Conservation (phyloP, 2,329 filamentous ascomycete genomes). For the Aureobasidium musti region DNA sequence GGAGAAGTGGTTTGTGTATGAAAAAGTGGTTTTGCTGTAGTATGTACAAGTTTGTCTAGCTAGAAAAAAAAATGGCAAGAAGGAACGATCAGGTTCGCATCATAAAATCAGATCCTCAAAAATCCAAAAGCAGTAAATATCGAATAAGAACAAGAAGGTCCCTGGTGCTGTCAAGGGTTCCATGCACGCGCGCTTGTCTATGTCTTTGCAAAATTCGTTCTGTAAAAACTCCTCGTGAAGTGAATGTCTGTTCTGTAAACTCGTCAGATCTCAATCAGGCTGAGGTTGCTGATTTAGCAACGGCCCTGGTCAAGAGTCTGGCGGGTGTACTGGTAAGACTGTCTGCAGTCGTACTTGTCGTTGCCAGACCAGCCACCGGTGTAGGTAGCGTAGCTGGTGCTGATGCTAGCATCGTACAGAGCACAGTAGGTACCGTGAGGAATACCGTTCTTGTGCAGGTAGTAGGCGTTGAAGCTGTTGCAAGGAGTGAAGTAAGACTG, state of each 20-base stretch:
- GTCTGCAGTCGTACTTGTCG: constrained; percentile 31
- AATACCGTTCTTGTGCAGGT: constrained; percentile 34
- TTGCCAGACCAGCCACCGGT: constrained; percentile 29
- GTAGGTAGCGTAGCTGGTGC: constrained; percentile 31
- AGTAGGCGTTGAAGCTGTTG: constrained; percentile 35
- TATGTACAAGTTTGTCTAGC: not conserved
- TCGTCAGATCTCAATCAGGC: not conserved
- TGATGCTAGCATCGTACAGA: constrained; percentile 33
- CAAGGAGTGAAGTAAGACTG: constrained; percentile 30
- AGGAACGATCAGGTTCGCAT: constrained; percentile 16
- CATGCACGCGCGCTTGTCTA: constrained; percentile 4
- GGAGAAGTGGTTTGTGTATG: not conserved
- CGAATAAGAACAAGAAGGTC: not conserved
- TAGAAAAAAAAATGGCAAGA: not conserved
- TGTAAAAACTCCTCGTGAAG: constrained; percentile 7
- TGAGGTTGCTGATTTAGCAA: constrained; percentile 18
- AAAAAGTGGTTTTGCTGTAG: not conserved
- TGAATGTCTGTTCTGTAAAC: not conserved
- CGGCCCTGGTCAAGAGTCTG: constrained; percentile 28
- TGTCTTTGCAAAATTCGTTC: not conserved
- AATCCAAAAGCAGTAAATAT: not conserved
- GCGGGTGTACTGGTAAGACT: constrained; percentile 31
- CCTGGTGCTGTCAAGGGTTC: not conserved
- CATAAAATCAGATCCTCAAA: constrained; percentile 2
- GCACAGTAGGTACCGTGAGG: constrained; percentile 35